Evolutionary conservation across 306 rosid species (phyloP).

Genomic region (Senna tora): DNA sequence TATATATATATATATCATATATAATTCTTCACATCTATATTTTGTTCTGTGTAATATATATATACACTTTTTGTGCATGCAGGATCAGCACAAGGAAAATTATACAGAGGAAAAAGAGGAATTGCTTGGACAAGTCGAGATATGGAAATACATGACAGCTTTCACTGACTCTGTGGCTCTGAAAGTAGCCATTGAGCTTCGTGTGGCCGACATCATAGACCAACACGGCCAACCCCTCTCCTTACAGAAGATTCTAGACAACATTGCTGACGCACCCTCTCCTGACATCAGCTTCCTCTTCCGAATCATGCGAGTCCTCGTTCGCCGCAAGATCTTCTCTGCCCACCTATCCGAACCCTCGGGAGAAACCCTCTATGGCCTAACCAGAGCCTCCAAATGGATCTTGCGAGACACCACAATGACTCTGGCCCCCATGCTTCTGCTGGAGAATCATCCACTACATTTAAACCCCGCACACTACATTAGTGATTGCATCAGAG

Average conservation of each 20-base stretch:
- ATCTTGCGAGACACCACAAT: constrained; percentile 45
- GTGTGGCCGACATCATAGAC: constrained; percentile 50
- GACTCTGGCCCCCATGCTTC: constrained; percentile 46
- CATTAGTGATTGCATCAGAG: constrained; percentile 36
- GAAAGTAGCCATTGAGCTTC: constrained; percentile 43
- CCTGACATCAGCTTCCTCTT: constrained; percentile 39
- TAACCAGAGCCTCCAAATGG: constrained; percentile 48
- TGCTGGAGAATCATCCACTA: constrained; percentile 48
- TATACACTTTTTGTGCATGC: too few species aligned
- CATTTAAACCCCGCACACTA: constrained; percentile 43
- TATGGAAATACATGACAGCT: constrained; percentile 48
- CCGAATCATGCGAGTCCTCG: constrained; percentile 47
- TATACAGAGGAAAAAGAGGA: background rate
- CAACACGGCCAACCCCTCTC: constrained; percentile 41
- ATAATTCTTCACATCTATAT: too few species aligned
- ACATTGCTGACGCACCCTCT: constrained; percentile 42
- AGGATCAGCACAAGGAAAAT: too few species aligned
- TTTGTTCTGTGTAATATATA: too few species aligned
- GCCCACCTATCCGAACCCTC: constrained; percentile 29
- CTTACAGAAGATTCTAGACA: constrained; percentile 36
- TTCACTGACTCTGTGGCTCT: constrained; percentile 50
- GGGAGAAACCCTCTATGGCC: constrained; percentile 44
- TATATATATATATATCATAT: too few species aligned
- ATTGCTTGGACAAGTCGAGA: constrained; percentile 46
- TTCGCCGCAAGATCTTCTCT: constrained; percentile 49